Percentiles rank a stretch among this genome's conserved stretches.
phyloP scores from a whole-genome alignment of 2,329 filamentous ascomycete genomes.

The Achaetomium macrosporum region DNA sequence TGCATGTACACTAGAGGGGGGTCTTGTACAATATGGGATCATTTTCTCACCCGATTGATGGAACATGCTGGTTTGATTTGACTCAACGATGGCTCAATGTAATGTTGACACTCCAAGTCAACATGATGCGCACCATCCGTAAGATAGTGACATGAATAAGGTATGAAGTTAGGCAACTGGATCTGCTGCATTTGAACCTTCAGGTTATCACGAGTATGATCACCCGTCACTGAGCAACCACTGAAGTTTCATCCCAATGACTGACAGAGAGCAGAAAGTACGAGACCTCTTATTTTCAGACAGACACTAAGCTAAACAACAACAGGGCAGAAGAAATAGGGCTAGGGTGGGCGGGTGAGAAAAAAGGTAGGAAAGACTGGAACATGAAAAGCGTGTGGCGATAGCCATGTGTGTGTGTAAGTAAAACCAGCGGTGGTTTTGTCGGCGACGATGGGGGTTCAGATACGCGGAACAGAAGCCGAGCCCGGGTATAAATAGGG shows the following conservation, averaged over 20 bases:
- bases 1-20: too few relatives aligned
- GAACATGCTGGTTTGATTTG: too few relatives aligned
- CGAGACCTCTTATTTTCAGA: conserved; percentile 21
- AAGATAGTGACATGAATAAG: too few relatives aligned
- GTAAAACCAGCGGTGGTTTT: conserved; percentile 3
- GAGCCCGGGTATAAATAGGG: background rate
- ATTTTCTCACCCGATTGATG: too few relatives aligned
- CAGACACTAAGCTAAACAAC: conserved; percentile 21
- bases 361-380: background rate
- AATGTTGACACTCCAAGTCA: too few relatives aligned
- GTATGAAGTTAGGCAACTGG: too few relatives aligned
- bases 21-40: too few relatives aligned
- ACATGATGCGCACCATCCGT: too few relatives aligned
- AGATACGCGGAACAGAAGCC: conserved; percentile 8
- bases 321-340: background rate
- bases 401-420: background rate
- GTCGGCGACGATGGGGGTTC: conserved; percentile 10
- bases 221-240: background rate
- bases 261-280: background rate
- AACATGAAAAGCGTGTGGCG: background rate
- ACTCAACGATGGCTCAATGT: too few relatives aligned
- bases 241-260: background rate
- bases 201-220: too few relatives aligned
- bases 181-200: too few relatives aligned
- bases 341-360: background rate